Percentiles rank a stretch among this genome's conserved stretches.
Evolutionary conservation across 2,329 filamentous ascomycete genomes (phyloP).

Genomic region (Monascus ruber): DNA sequence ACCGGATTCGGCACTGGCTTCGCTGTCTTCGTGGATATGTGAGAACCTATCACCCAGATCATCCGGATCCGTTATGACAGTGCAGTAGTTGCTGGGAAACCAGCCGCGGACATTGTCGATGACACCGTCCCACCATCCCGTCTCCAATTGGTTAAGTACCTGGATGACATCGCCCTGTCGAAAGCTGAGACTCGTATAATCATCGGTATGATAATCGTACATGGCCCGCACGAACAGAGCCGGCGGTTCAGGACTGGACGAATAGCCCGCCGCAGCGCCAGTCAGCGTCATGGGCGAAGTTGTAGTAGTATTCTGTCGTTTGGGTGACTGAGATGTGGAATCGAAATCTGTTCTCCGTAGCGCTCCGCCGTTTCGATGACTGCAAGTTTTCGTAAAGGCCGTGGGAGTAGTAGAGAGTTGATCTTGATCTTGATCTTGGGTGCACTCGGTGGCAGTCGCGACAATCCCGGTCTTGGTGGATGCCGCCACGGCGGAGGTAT

Average conservation of each 20-base stretch:
- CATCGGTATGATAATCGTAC: constrained; percentile 97
- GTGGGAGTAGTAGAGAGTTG: constrained; percentile 15
- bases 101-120: constrained; percentile 94
- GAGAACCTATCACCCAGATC: constrained; percentile 55
- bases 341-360: constrained; percentile 11
- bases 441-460: constrained; percentile 33
- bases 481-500: constrained; percentile 21
- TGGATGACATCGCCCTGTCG: constrained; percentile 95
- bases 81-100: constrained; percentile 99
- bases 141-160: constrained; percentile 95
- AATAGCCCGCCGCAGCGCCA: constrained; percentile 14
- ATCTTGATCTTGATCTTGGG: constrained; percentile 17
- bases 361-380: constrained; percentile 21
- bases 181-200: constrained; percentile 92
- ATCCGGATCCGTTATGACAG: constrained; percentile 65
- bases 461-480: constrained; percentile 24
- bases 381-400: constrained; percentile 16
- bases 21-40: constrained; percentile 44
- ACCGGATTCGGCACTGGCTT: constrained; percentile 38
- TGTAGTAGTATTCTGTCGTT: constrained; percentile 8
- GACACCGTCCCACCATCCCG: constrained; percentile 98
- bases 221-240: constrained; percentile 81
- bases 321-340: constrained; percentile 10
- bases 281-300: constrained; percentile 19
- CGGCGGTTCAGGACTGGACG: constrained; percentile 33